Base-by-base conservation (phyloP, 208 protist species). In the Strigomonas culicis region DNA sequence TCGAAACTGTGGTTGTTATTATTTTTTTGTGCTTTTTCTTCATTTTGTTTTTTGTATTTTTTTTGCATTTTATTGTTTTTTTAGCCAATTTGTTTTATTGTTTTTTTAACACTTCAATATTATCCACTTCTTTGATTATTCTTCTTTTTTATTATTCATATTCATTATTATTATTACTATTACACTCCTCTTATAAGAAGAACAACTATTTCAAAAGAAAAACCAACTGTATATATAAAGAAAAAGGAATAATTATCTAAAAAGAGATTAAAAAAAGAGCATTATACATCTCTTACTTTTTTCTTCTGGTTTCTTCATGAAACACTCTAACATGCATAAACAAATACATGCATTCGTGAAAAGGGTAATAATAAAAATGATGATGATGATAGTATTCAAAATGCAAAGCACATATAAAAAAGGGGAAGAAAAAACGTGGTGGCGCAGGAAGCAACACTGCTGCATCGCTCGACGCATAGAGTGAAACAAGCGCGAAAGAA, bases 361-460 rank as follows among this genome's bases (percentile, higher is more conserved):
- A 43, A 50, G 22, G 4, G 24, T 32, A 62, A 17, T 62, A 59
- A n/a, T 55, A 43, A 11, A 66, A 49, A 64, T 58, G 25, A 64
- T 27, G 32, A 61, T 24, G 22, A 24, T 10, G 11, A 36, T 49
- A 17, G 13, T 11, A 53, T 61, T 49, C 22, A 4, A 15, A 36
- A 32, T 53, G 58, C 63, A 51, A 27, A 59, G 13, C 17, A 46
- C 11, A 46, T n/a, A 46, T n/a, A 62, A 67, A 19, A 56, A 30
- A 59, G 36, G 27, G n/a, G n/a, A n/a, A 34, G 2, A 10, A 30
- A 39, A 2, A 13, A 36, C 21, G 28, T 34, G 17, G 27, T 11
- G 8, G 13, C 7, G 13, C 52, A 8, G 31, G 8, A 17, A 19
- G 22, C 31, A 24, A 32, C 52, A 25, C 15, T 58, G 22, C 19